Base-by-base conservation (phyloP, 495 filamentous ascomycete species). In the Physcia stellaris region DNA sequence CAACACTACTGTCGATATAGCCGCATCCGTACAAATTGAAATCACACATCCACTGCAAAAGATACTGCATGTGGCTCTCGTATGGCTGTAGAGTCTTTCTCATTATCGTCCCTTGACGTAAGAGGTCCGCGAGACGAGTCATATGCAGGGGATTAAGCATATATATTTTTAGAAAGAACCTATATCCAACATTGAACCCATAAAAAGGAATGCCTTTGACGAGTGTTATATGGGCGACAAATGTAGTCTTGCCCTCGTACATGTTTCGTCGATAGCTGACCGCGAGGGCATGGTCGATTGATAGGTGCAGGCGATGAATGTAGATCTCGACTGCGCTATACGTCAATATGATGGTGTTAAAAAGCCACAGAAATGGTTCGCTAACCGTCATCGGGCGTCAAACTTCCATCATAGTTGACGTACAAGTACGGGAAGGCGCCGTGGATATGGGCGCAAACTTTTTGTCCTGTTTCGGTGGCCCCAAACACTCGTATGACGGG, bases 31-130 rank as follows among this genome's bases (percentile, higher is more conserved):
- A 94, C 47, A 98, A 65, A 47, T 93, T 96, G 66, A 86, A 96
- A 53, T 98, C 92, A 46, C 79, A 81, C 88, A 96, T 94, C 75
- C 92, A 96, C 61, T 95, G 92, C 1, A 87, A 69, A 6, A 94
- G 58, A 58, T 81, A 96, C 55, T 92, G 80, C 29, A 96, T 56
- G 57, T 96, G 92, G 33, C 80, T 85, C 57, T 98, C 90, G 53
- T 86, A 90, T 2, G 90, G 87, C 49, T 98, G 90, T 24, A 96
- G 75, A 7, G 70, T 63, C 32, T 67, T 74, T 49, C 81, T 79
- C 74, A 96, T 73, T 32, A 98, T 72, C 10, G 77, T 75, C 18
- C 88, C 90, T 54, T 92, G 83, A 18, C 80, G 76, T 24, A 98
- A 63, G 23, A 96, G 69, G 42, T 94, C 85, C 13, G 79, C 77